phyloP scores from a whole-genome alignment of 2,329 filamentous ascomycete species.

The Microascus cirrosus region DNA sequence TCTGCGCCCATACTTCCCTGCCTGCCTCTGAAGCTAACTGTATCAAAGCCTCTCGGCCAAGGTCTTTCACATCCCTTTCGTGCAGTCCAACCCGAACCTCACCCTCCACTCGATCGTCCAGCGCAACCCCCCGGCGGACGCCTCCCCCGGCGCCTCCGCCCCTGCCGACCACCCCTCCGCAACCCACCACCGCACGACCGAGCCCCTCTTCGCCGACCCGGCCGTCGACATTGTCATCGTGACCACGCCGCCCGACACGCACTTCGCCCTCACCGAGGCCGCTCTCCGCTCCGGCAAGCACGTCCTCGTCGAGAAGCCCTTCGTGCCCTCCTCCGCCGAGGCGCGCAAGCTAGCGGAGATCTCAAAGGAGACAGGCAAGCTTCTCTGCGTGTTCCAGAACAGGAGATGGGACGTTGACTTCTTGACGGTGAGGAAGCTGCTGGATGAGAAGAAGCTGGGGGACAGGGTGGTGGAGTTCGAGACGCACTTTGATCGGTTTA shows the following conservation, averaged over 20 bases:
- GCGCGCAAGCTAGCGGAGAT: constrained; percentile 50
- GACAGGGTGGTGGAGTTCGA: constrained; percentile 62
- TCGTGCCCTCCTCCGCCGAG: constrained; percentile 60
- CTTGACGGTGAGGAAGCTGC: constrained; percentile 52
- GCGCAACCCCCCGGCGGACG: constrained; percentile 43
- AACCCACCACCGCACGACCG: constrained; percentile 52
- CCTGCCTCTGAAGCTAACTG: constrained; percentile 7
- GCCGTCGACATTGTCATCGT: constrained; percentile 60
- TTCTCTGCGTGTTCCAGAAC: constrained; percentile 65
- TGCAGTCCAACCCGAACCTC: constrained; percentile 51
- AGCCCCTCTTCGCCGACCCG: constrained; percentile 53
- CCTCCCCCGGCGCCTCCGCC: constrained; percentile 38
- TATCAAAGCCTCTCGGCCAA: constrained; percentile 50
- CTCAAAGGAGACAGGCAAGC: constrained; percentile 34
- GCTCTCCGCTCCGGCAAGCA: constrained; percentile 64
- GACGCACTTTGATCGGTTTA: constrained; percentile 70
- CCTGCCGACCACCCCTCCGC: constrained; percentile 54
- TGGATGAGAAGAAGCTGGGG: constrained; percentile 50
- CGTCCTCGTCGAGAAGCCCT: constrained; percentile 74
- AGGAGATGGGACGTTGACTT: constrained; percentile 72
- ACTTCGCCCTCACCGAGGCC: constrained; percentile 53
- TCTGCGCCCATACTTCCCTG: constrained; percentile 7
- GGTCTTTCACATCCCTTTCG: constrained; percentile 75
- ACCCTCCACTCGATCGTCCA: constrained; percentile 68
- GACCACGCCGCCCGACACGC: constrained; percentile 60